phyloP scores from a whole-genome alignment of 768 basidiomycete genomes.

The Hirschioporus abietinus region DNA sequence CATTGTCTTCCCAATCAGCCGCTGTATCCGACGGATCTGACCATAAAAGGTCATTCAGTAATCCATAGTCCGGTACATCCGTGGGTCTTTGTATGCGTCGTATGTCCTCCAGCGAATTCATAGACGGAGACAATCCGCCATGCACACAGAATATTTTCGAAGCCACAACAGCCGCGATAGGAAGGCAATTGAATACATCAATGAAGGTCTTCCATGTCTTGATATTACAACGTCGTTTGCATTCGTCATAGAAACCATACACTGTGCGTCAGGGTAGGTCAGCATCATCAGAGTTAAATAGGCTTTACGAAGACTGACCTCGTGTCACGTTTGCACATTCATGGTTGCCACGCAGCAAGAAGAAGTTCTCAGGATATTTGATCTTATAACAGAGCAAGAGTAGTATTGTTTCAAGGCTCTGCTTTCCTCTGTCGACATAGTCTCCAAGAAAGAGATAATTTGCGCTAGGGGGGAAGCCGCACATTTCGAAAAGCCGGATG shows the following conservation, averaged over 20 bases:
- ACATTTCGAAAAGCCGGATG: slow-evolving; percentile 98
- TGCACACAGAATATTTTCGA: slow-evolving; percentile 99
- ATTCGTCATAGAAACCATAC: slow-evolving; percentile 99
- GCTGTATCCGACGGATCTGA: slow-evolving; percentile 98
- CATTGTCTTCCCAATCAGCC: slow-evolving; percentile 98
- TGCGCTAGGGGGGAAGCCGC: slow-evolving; percentile 93
- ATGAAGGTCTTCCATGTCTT: slow-evolving; percentile 99
- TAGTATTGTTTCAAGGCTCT: slow-evolving; percentile 96
- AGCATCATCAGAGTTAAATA: background rate
- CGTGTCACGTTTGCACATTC: slow-evolving; percentile 99
- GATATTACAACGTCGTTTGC: slow-evolving; percentile 98
- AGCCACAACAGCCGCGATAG: slow-evolving; percentile 97
- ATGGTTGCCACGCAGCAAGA: slow-evolving; percentile 95
- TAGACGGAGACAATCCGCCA: slow-evolving; percentile 87
- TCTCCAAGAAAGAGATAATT: slow-evolving; percentile 99
- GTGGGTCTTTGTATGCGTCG: slow-evolving; percentile 96
- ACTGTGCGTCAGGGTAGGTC: slow-evolving; percentile 41
- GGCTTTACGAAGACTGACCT: slow-evolving; percentile 44
- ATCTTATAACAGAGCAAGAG: slow-evolving; percentile 98
- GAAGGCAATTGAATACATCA: slow-evolving; percentile 98
- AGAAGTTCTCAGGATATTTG: slow-evolving; percentile 99
- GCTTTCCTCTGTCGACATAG: slow-evolving; percentile 98
- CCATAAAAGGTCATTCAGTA: slow-evolving; percentile 96
- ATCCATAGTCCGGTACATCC: slow-evolving; percentile 96
- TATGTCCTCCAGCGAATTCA: slow-evolving; percentile 98